Conservation (phyloP, 2,329 filamentous ascomycete genomes). For the Fusarium robinianum region DNA sequence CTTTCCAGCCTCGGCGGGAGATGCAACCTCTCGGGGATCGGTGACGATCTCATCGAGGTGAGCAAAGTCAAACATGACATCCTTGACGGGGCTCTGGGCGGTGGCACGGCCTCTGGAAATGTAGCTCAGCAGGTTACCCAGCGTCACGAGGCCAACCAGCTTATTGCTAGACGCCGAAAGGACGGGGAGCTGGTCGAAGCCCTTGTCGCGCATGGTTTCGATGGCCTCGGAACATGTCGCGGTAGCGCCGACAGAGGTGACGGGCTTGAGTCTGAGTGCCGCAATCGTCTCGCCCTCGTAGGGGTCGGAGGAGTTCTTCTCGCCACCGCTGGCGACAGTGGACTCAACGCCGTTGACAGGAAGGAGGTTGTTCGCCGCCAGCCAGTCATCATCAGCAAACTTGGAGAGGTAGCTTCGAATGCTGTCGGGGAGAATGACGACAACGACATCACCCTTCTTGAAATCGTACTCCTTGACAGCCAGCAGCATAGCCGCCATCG, state of each 20-base stretch:
- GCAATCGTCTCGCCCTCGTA: slow-evolving; percentile 80
- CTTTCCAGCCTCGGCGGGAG: slow-evolving; percentile 43
- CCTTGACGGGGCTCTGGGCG: slow-evolving; percentile 72
- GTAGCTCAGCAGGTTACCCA: slow-evolving; percentile 91
- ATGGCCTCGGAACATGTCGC: slow-evolving; percentile 84
- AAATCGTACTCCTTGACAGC: slow-evolving; percentile 78
- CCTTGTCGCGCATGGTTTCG: slow-evolving; percentile 97
- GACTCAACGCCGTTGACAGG: slow-evolving; percentile 59
- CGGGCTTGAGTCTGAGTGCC: slow-evolving; percentile 86
- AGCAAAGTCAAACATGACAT: slow-evolving; percentile 97
- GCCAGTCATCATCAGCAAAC: slow-evolving; percentile 99
- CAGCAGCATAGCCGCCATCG: slow-evolving; percentile 79
- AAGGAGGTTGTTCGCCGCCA: slow-evolving; percentile 92
- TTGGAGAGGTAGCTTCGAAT: slow-evolving; percentile 98
- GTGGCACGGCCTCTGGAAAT: slow-evolving; percentile 82
- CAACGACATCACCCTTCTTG: slow-evolving; percentile 81
- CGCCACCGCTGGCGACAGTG: slow-evolving; percentile 45
- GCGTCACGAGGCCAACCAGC: slow-evolving; percentile 89
- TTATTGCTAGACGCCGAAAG: slow-evolving; percentile 69
- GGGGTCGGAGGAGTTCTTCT: slow-evolving; percentile 60
- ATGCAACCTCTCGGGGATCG: slow-evolving; percentile 71
- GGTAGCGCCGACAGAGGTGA: slow-evolving; percentile 77
- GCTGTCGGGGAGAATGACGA: slow-evolving; percentile 91
- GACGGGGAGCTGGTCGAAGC: slow-evolving; percentile 96
- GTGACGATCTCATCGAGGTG: slow-evolving; percentile 87